phyloP scores from a whole-genome alignment of 2,329 filamentous ascomycete genomes.

The Colletotrichum sp. region DNA sequence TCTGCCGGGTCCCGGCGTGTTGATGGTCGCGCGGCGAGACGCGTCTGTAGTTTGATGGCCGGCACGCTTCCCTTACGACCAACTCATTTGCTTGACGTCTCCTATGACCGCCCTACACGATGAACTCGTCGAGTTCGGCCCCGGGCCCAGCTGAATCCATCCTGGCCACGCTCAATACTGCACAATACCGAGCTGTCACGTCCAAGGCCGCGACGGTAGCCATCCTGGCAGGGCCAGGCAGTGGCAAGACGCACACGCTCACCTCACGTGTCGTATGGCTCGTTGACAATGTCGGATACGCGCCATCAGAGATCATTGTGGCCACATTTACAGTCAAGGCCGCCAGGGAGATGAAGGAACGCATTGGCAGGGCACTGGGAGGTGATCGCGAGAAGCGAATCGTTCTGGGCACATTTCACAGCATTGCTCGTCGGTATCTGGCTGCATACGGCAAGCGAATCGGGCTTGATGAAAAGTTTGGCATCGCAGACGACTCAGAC shows the following conservation, averaged over 20 bases:
- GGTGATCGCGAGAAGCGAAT: conserved; percentile 76
- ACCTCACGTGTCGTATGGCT: conserved; percentile 93
- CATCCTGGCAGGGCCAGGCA: conserved; percentile 71
- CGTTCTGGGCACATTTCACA: conserved; percentile 93
- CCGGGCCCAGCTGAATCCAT: conserved; percentile 32
- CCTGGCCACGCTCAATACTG: conserved; percentile 56
- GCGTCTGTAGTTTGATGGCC: neutral
- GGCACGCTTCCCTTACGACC: neutral
- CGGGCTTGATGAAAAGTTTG: conserved; percentile 82
- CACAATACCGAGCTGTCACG: conserved; percentile 61
- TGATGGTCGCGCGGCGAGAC: neutral
- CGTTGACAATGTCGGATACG: conserved; percentile 71
- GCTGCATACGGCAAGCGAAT: conserved; percentile 84
- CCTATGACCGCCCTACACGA: neutral
- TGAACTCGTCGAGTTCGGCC: conserved; percentile 19
- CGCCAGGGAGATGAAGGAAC: conserved; percentile 88
- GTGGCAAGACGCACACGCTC: conserved; percentile 93
- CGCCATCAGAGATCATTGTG: conserved; percentile 88
- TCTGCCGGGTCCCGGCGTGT: neutral
- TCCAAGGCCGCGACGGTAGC: conserved; percentile 62
- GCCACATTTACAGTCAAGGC: conserved; percentile 98
- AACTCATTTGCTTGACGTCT: neutral
- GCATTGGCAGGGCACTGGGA: conserved; percentile 83
- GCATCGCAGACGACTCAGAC: conserved; percentile 87
- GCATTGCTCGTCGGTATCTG: conserved; percentile 85